These are phyloP conservation scores for Malassezia yamatoensis DNA, from an alignment of 1,284 basidiomycete species.

Conservation along the genomic window DNA sequence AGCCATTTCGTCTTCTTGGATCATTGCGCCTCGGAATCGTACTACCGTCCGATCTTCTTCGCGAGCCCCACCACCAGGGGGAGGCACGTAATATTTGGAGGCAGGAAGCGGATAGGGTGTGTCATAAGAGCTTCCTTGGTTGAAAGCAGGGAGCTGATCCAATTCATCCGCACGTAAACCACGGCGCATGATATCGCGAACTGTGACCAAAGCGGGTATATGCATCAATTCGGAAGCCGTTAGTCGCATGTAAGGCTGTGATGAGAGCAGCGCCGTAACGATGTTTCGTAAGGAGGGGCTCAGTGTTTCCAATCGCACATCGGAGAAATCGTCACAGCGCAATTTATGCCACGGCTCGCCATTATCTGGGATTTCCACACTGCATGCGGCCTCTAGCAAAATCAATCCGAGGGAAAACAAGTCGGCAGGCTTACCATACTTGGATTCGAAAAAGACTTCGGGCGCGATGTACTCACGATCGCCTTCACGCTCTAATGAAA, in stretches of 20 bases:
- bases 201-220: conserved; percentile 27
- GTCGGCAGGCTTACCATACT: conserved; percentile 85
- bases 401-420: conserved; percentile 95
- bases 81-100: conserved; percentile 13
- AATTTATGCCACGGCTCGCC: conserved; percentile 92
- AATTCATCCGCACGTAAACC: conserved; percentile 35
- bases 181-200: conserved; percentile 28
- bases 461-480: conserved; percentile 98
- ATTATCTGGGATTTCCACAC: conserved; percentile 90
- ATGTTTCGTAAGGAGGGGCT: conserved; percentile 36
- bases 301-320: conserved; percentile 65
- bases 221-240: conserved; percentile 28
- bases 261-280: conserved; percentile 28
- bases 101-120: conserved; percentile 13
- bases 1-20: conserved; percentile 36
- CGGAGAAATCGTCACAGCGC: conserved; percentile 79
- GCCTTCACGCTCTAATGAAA: conserved; percentile 64
- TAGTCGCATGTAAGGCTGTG: conserved; percentile 28
- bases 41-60: conserved; percentile 22
- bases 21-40: conserved; percentile 36
- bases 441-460: conserved; percentile 74
- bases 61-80: background rate
- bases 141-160: conserved; percentile 39
- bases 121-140: conserved; percentile 16
- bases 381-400: conserved; percentile 84